Percentiles rank a stretch among this genome's conserved stretches.
Conservation (phyloP, 257 asterid genomes). For the Salvia rosmarinus region DNA sequence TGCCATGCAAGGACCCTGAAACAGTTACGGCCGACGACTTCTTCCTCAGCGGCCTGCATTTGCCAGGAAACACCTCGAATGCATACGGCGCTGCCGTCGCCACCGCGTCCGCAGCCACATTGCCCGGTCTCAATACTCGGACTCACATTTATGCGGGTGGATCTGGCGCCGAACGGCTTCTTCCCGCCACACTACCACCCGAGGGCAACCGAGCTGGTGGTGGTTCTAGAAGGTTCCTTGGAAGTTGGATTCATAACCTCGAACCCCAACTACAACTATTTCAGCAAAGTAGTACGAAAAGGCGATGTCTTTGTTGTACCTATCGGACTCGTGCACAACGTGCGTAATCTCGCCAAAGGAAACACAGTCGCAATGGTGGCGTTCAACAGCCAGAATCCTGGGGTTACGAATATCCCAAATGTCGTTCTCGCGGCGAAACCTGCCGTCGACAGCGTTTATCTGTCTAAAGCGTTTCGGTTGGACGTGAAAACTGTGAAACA, state of each 20-base stretch:
- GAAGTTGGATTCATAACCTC: conserved; percentile 47
- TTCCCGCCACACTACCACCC: conserved; percentile 46
- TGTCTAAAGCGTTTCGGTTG: conserved; percentile 31
- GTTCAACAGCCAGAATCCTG: conserved; percentile 43
- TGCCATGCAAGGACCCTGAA: conserved; percentile 43
- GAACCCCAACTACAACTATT: conserved; percentile 26
- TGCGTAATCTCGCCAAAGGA: too few relatives aligned
- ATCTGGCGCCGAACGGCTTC: conserved; percentile 34
- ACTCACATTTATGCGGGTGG: conserved; percentile 33
- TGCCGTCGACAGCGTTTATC: conserved; percentile 22
- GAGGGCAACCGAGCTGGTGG: conserved; percentile 38
- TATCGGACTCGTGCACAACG: conserved; percentile 30
- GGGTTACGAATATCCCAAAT: conserved; percentile 17
- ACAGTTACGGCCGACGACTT: conserved; percentile 37
- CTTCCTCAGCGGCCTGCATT: conserved; percentile 38
- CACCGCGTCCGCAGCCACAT: neutral
- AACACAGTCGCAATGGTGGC: conserved; percentile 25
- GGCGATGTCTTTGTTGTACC: conserved; percentile 46
- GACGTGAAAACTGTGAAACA: conserved; percentile 22
- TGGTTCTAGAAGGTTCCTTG: conserved; percentile 41
- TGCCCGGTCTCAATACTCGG: conserved; percentile 50
- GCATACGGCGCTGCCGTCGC: conserved; percentile 25
- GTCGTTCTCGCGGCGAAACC: conserved; percentile 40
- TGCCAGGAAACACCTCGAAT: conserved; percentile 41
- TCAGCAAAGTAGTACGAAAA: conserved; percentile 31